Base-by-base conservation (phyloP, 108 stramenopile genomes). In the Pseudonitzschia multiseries region DNA sequence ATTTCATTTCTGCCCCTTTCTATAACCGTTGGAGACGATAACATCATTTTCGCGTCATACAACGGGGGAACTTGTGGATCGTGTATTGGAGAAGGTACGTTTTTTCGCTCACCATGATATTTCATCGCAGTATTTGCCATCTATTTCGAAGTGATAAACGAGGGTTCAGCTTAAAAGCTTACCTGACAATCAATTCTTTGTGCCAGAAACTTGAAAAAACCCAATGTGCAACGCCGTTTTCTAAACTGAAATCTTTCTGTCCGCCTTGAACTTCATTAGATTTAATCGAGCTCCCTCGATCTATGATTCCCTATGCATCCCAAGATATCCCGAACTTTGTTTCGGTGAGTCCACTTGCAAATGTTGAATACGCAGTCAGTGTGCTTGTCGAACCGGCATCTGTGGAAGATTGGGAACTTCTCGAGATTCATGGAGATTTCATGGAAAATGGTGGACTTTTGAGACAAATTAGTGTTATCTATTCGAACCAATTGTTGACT, bases 401-500 rank as follows among this genome's bases (percentile, higher is more conserved):
- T 8, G 73, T 80, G 15, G 70, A 82, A 24, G 94, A 92, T 75
- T 91, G 89, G 90, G 89, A 92, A 72, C 78, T 91, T 63, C 74
- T 91, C 24, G 85, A 95, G 70, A 82, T 81, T 76, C 73, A 88
- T 69, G 79, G 90, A 18, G 76, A 72, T 18, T 56, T 70, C 18
- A 78, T 92, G 52, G 89, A 92, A 79, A 71, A 76, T 22, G 94
- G 90, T 8, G 81, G 74, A 12, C 67, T 91, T 52, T 65, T 95
- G 53, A 72, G 74, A 57, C 94, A 95, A 78, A 63, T 92, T 53
- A 84, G 80, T 53, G 63, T 95, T 29, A 83, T 95, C 17, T 92
- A 80, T 81, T 70, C 71, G 0, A 69, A 70, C 26, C 91, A 95
- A 78, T 33, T 63, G 1, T 68, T 93, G 48, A 63, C 74, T 1